A percentile compares a stretch with the other conserved stretches of the same genome.
Conservation (phyloP, 2,329 filamentous ascomycete species). For the Penicillium capsulatum region DNA sequence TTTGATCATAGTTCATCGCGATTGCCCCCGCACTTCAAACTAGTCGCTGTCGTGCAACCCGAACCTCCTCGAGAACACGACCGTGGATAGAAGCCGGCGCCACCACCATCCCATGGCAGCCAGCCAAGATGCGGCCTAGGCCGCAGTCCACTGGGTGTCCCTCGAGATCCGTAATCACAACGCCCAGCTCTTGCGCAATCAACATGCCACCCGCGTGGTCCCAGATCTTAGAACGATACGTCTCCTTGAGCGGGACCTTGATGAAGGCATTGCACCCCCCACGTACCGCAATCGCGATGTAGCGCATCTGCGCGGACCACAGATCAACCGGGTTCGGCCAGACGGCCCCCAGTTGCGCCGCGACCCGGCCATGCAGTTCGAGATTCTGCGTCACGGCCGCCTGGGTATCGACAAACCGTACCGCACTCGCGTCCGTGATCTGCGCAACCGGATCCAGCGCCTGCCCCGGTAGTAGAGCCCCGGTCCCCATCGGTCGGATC, state of each 20-base stretch:
- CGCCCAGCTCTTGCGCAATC: slow-evolving; percentile 50
- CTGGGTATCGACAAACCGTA: slow-evolving; percentile 47
- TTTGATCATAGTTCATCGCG: neutral
- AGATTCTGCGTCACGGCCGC: slow-evolving; percentile 37
- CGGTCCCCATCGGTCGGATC: slow-evolving; percentile 38
- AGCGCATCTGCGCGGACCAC: slow-evolving; percentile 54
- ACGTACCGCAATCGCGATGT: slow-evolving; percentile 48
- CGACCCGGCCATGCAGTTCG: slow-evolving; percentile 38
- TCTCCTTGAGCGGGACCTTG: slow-evolving; percentile 44
- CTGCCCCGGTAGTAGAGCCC: slow-evolving; percentile 30
- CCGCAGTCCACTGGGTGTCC: slow-evolving; percentile 49
- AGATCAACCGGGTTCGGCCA: slow-evolving; percentile 49
- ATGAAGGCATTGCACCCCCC: slow-evolving; percentile 49
- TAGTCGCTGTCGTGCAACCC: slow-evolving; percentile 15
- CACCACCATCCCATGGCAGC: slow-evolving; percentile 42
- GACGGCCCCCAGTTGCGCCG: slow-evolving; percentile 36
- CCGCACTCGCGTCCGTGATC: slow-evolving; percentile 28
- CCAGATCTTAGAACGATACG: slow-evolving; percentile 51
- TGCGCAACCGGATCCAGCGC: slow-evolving; percentile 28
- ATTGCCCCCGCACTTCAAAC: neutral
- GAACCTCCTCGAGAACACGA: slow-evolving; percentile 30
- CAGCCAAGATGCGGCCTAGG: slow-evolving; percentile 37
- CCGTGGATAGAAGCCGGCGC: slow-evolving; percentile 38
- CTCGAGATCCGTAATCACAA: slow-evolving; percentile 49
- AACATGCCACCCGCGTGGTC: slow-evolving; percentile 54